These are phyloP conservation scores for Cryptococcus floricola DNA, from an alignment of 1,284 basidiomycete species.

Conservation along the genomic window DNA sequence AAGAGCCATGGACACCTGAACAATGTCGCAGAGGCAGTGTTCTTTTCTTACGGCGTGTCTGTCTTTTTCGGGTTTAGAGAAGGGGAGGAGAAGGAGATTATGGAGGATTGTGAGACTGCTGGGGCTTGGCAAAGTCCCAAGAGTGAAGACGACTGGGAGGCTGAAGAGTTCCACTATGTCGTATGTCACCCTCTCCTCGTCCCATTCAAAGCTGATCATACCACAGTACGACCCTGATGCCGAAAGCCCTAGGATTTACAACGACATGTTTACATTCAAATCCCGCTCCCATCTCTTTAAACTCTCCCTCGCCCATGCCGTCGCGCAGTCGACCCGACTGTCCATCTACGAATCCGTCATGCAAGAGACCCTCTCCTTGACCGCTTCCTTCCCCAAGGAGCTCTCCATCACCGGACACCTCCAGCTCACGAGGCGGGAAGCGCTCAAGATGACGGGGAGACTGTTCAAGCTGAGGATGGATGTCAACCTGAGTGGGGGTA, in stretches of 20 bases:
- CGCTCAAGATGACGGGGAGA: slow-evolving; percentile 78
- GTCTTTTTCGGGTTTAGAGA: slow-evolving; percentile 83
- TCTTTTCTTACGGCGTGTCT: slow-evolving; percentile 73
- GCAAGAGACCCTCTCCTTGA: slow-evolving; percentile 72
- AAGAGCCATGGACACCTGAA: slow-evolving; percentile 21
- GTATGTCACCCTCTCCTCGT: slow-evolving; percentile 51
- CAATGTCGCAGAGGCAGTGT: slow-evolving; percentile 72
- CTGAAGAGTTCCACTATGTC: slow-evolving; percentile 82
- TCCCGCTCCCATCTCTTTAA: slow-evolving; percentile 67
- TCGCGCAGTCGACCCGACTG: slow-evolving; percentile 90
- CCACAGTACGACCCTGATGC: slow-evolving; percentile 76
- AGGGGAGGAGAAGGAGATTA: slow-evolving; percentile 67
- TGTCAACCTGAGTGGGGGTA: slow-evolving; percentile 86
- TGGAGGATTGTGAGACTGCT: slow-evolving; percentile 77
- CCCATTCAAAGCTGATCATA: slow-evolving; percentile 10
- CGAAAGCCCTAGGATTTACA: slow-evolving; percentile 77
- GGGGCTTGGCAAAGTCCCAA: slow-evolving; percentile 57
- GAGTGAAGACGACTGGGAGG: slow-evolving; percentile 72
- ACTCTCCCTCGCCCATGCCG: slow-evolving; percentile 87
- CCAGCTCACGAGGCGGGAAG: slow-evolving; percentile 67
- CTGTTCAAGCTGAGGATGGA: slow-evolving; percentile 86
- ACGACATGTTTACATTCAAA: slow-evolving; percentile 66
- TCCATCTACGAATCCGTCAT: slow-evolving; percentile 82
- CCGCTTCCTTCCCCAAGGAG: slow-evolving; percentile 77
- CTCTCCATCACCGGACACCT: slow-evolving; percentile 76